Percentiles rank a stretch among this genome's conserved stretches.
Conservation (phyloP, 495 filamentous ascomycete species). For the Tuber brumale region DNA sequence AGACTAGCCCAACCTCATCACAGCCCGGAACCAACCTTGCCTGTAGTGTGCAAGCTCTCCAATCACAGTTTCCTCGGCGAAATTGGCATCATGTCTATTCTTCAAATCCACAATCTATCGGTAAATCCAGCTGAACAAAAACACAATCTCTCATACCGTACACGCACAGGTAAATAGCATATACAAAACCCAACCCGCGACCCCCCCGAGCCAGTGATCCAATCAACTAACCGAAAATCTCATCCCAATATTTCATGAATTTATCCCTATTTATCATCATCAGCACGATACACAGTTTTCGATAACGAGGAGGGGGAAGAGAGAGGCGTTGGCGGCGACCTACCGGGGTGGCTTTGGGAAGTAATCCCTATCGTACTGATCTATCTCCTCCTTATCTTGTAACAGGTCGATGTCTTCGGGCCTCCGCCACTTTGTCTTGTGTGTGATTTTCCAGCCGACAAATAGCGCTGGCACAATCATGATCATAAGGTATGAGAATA, state of each 20-base stretch:
- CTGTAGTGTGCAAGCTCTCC: background rate
- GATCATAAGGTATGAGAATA: conserved; percentile 72
- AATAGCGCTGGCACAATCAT: conserved; percentile 60
- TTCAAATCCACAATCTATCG: background rate
- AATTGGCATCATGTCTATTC: background rate
- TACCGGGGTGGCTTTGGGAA: conserved; percentile 55
- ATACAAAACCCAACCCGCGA: background rate
- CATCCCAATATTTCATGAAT: conserved; percentile 31
- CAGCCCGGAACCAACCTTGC: background rate
- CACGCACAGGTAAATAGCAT: background rate
- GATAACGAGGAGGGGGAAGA: background rate
- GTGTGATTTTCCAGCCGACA: conserved; percentile 62
- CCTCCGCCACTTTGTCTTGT: conserved; percentile 54
- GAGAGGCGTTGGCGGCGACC: conserved; percentile 19
- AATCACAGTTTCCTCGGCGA: background rate
- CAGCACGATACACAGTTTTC: conserved; percentile 2
- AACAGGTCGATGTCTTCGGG: conserved; percentile 59
- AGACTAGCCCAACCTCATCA: background rate
- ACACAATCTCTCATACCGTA: background rate
- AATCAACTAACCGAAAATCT: conserved; percentile 15
- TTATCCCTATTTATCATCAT: conserved; percentile 17
- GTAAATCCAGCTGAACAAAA: background rate
- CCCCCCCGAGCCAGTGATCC: background rate
- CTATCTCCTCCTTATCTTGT: conserved; percentile 62
- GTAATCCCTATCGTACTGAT: conserved; percentile 64